These are phyloP conservation scores for Pelargonium australe DNA, from an alignment of 441 rosid genomes.

Conservation along the genomic window DNA sequence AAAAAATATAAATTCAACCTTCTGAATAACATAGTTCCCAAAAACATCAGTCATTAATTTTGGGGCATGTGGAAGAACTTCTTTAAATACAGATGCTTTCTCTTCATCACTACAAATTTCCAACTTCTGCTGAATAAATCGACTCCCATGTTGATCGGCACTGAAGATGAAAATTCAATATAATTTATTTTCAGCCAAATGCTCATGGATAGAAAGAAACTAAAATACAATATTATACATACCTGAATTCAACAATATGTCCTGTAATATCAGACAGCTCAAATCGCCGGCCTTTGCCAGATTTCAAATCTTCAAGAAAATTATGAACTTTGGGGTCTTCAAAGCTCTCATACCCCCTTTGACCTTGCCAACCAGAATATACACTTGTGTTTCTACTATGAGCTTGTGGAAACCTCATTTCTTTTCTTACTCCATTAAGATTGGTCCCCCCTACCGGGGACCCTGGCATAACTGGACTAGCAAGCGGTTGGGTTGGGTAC, in stretches of 20 bases:
- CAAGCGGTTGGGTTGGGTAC: conserved; percentile 35
- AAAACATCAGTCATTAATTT: conserved; percentile 69
- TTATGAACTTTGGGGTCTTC: conserved; percentile 38
- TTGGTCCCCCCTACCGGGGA: conserved; percentile 32
- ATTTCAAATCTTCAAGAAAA: conserved; percentile 66
- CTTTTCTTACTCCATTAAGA: conserved; percentile 29
- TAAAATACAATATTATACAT: conserved; percentile 19
- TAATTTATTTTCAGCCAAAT: conserved; percentile 19
- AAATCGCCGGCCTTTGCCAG: conserved; percentile 57
- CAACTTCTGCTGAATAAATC: conserved; percentile 75
- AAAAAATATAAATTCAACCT: conserved; percentile 30
- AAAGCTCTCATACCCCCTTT: conserved; percentile 34
- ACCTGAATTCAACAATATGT: conserved; percentile 70
- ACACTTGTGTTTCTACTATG: conserved; percentile 29
- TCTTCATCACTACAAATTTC: conserved; percentile 51
- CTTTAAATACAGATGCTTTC: conserved; percentile 55
- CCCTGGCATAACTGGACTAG: conserved; percentile 37
- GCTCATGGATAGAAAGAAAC: conserved; percentile 11
- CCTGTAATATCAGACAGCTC: conserved; percentile 62
- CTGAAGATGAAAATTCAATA: conserved; percentile 34
- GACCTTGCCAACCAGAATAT: conserved; percentile 48
- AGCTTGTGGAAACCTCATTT: conserved; percentile 28
- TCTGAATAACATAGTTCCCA: conserved; percentile 75
- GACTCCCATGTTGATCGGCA: conserved; percentile 76
- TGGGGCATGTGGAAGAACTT: conserved; percentile 60